phyloP scores from a whole-genome alignment of 2,329 filamentous ascomycete genomes.

The Cladorrhinum sp. region DNA sequence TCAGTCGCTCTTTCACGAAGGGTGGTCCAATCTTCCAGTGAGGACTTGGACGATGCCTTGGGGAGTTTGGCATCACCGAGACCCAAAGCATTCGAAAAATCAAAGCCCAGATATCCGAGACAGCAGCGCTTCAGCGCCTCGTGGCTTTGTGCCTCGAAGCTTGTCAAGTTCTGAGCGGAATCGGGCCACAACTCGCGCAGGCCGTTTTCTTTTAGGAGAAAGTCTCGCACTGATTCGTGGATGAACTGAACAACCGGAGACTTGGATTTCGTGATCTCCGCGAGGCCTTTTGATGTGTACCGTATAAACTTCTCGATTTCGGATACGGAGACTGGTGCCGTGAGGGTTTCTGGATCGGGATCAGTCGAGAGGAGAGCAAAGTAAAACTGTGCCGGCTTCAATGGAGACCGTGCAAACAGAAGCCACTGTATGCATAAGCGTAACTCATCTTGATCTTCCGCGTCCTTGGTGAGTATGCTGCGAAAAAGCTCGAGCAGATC shows the following conservation, averaged over 20 bases:
- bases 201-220: conserved; percentile 32
- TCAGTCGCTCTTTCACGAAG: not conserved
- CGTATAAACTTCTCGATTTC: conserved; percentile 36
- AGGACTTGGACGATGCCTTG: not conserved
- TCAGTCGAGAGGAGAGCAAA: conserved; percentile 36
- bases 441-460: conserved; percentile 38
- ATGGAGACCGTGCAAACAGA: conserved; percentile 44
- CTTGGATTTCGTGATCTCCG: conserved; percentile 36
- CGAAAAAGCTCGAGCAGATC: conserved; percentile 48
- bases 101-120: not conserved
- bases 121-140: not conserved
- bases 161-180: not conserved
- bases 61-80: not conserved
- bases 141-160: conserved; percentile 1
- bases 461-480: conserved; percentile 49
- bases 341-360: conserved; percentile 17
- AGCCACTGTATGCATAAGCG: conserved; percentile 51
- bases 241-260: conserved; percentile 47
- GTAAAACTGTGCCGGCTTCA: conserved; percentile 45
- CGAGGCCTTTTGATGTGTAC: conserved; percentile 49
- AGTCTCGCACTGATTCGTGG: conserved; percentile 50
- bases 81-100: not conserved
- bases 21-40: not conserved
- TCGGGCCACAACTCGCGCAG: not conserved
- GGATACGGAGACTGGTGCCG: conserved; percentile 12